These are phyloP conservation scores for Niebla homalea DNA, from an alignment of 495 filamentous ascomycete genomes.

Conservation along the genomic window DNA sequence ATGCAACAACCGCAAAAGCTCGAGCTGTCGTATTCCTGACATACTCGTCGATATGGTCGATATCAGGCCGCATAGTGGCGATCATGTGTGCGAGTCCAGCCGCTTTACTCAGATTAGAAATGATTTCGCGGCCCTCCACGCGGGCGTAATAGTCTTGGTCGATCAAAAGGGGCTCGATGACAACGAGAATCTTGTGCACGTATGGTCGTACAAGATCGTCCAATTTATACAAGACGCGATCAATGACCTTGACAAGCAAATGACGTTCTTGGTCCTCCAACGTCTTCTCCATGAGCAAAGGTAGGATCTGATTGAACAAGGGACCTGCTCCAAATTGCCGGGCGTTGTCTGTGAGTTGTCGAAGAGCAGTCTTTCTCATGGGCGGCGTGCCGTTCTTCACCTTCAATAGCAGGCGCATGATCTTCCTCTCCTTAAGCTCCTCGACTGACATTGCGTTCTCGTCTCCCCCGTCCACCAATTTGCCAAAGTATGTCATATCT, in stretches of 20 bases:
- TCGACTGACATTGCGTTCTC: constrained; percentile 87
- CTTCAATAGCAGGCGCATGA: constrained; percentile 92
- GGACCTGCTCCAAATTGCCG: constrained; percentile 90
- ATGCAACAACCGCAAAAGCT: constrained; percentile 95
- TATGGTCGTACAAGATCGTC: constrained; percentile 94
- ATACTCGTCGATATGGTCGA: constrained; percentile 97
- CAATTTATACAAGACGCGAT: constrained; percentile 95
- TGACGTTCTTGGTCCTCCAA: constrained; percentile 98
- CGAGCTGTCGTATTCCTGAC: constrained; percentile 98
- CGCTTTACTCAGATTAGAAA: constrained; percentile 92
- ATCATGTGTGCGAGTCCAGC: constrained; percentile 99
- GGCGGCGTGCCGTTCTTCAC: constrained; percentile 99
- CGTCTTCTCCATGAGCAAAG: constrained; percentile 95
- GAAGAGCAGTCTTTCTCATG: constrained; percentile 97
- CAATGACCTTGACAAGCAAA: constrained; percentile 97
- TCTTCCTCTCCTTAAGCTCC: constrained; percentile 94
- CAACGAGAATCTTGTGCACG: constrained; percentile 96
- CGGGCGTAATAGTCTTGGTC: constrained; percentile 99
- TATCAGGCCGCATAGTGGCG: constrained; percentile 96
- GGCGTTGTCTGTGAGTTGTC: constrained; percentile 95
- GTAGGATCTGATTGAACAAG: constrained; percentile 95
- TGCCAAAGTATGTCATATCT: constrained; percentile 99
- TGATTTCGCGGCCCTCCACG: constrained; percentile 96
- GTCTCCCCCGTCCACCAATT: constrained; percentile 88
- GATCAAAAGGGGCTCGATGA: constrained; percentile 96